Base-by-base conservation (phyloP, 345 rosid genomes). In the Aquilaria yunnanensis region DNA sequence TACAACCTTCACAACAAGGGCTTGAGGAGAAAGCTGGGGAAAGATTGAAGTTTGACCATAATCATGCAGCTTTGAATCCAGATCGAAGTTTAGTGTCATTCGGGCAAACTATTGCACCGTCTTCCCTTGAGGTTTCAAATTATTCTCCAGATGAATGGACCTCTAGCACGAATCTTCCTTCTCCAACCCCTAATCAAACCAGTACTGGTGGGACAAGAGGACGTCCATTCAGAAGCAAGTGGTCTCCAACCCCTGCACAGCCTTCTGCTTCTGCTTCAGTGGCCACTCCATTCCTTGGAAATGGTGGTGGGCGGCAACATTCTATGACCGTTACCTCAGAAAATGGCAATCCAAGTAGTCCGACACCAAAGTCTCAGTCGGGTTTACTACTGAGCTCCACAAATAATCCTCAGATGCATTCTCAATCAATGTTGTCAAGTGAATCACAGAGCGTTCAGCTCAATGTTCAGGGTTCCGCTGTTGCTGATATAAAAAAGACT, bases 181-280 rank as follows among this genome's bases (percentile, higher is more conserved):
- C 99, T 50, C 96, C 97, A 54, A 88, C 99, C 67, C 99, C 99
- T 5, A 79, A 78, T 67, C 96, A 75, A 78, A 69, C 78, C 57
- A 56, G 75, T 12, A 49, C 75, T 8, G 64, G 56, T 51, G 83
- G 75, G 52, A 61, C 56, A 12, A 86, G 65, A 72, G 82, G 69
- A 47, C 80, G 72, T 68, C 69, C 33, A 7, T 74, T 70, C 66
- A 89, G 85, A 79, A 84, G 76, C 61, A 78, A 76, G 70, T 82
- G 89, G 97, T 85, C 96, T 12, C 84, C 94, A 43, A 81, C 84
- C 16, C 75, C 77, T 55, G 59, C 29, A 51, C 81, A 77, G 72
- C 71, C 77, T 51, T 69, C 79, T 48, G 72, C 70, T 69, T 23
- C 66, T 45, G 55, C 59, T 16, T 23, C 66, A 45, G 71, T 41